Evolutionary conservation across 2,329 filamentous ascomycete genomes (phyloP).

Genomic region (Aspergillus glaucus): DNA sequence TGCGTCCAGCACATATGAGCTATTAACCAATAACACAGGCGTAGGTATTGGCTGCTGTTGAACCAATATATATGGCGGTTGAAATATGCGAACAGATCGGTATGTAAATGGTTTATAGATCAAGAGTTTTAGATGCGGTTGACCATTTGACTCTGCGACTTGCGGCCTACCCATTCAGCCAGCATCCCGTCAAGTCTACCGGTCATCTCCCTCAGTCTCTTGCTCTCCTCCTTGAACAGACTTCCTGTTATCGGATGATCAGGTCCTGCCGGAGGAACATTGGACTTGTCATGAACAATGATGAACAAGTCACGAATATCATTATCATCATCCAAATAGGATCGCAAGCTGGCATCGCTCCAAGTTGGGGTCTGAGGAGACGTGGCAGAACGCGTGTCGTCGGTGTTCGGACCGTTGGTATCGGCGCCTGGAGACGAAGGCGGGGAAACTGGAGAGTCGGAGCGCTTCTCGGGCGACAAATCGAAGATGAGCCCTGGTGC

Average conservation of each 20-base stretch:
- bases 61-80: not conserved
- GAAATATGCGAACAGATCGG: not conserved
- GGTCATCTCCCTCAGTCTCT: slow-evolving; percentile 78
- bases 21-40: slow-evolving; percentile 4
- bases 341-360: slow-evolving; percentile 78
- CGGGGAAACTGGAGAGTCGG: slow-evolving; percentile 54
- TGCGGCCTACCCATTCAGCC: slow-evolving; percentile 63
- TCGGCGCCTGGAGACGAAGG: slow-evolving; percentile 46
- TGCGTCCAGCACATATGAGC: slow-evolving; percentile 19
- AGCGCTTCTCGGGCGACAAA: slow-evolving; percentile 62
- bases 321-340: slow-evolving; percentile 83
- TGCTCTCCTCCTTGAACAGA: slow-evolving; percentile 81
- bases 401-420: slow-evolving; percentile 21
- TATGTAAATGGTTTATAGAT: not conserved
- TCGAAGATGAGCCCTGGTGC: slow-evolving; percentile 65
- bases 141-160: not conserved
- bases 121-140: not conserved
- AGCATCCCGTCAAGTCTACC: slow-evolving; percentile 84
- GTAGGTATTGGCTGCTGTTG: not conserved
- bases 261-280: slow-evolving; percentile 68
- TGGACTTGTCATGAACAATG: slow-evolving; percentile 87
- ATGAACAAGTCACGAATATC: slow-evolving; percentile 85
- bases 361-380: slow-evolving; percentile 59
- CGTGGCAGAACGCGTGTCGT: slow-evolving; percentile 43
- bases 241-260: slow-evolving; percentile 78